A percentile compares a stretch with the other conserved stretches of the same genome.
These are phyloP conservation scores for Arthrobotrys musiformis DNA, from an alignment of 2,329 filamentous ascomycete genomes.

Conservation along the genomic window DNA sequence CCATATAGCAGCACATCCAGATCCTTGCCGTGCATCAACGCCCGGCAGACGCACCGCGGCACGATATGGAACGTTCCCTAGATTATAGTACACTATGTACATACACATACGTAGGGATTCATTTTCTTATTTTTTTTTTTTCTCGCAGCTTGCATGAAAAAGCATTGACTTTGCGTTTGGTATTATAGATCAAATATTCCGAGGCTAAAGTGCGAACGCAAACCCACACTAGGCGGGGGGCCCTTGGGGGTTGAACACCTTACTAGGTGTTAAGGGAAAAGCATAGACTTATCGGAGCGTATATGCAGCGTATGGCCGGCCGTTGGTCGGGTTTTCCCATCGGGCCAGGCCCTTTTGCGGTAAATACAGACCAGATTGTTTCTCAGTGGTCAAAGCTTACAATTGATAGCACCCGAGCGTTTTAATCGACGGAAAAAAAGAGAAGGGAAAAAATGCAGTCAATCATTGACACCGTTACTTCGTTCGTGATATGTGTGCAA, in stretches of 20 bases:
- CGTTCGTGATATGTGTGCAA: constrained; percentile 46
- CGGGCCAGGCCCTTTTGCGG: constrained; percentile 30
- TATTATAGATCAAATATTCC: constrained; percentile 52
- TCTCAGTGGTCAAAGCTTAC: constrained; percentile 13
- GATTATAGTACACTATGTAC: too few relatives aligned
- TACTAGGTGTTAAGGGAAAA: constrained; percentile 17
- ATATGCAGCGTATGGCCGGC: constrained; percentile 32
- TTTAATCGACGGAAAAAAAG: constrained; percentile 4
- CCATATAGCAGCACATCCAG: constrained; percentile 17
- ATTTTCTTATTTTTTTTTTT: too few relatives aligned
- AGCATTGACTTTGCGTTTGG: constrained; percentile 19
- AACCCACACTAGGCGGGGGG: constrained; percentile 44
- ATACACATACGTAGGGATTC: too few relatives aligned
- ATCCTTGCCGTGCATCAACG: constrained; percentile 30
- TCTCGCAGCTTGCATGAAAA: constrained; percentile 16
- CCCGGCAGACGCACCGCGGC: constrained; percentile 41
- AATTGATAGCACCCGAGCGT: constrained; percentile 28
- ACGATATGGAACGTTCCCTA: constrained; percentile 28
- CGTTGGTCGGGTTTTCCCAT: constrained; percentile 26
- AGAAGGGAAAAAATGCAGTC: constrained; percentile 33
- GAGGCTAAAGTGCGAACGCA: constrained; percentile 48
- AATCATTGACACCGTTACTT: constrained; percentile 52
- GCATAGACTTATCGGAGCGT: constrained; percentile 18
- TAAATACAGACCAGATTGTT: constrained; percentile 37
- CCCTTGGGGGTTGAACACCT: constrained; percentile 1